These are phyloP conservation scores for Danielia reshetovae DNA, from an alignment of 805 yeast species.

Conservation along the genomic window DNA sequence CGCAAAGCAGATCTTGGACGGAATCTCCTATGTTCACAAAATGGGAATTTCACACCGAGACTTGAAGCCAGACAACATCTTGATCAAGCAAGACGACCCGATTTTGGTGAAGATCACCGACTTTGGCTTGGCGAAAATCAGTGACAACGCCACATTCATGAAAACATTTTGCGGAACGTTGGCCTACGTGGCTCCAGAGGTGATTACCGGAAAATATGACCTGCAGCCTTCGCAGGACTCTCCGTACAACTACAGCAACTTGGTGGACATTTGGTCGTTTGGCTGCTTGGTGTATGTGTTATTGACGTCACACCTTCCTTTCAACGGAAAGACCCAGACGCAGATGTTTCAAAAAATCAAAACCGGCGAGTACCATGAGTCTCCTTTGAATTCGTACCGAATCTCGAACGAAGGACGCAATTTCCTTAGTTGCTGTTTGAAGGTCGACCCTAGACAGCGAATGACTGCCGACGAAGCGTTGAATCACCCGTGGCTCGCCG, in stretches of 20 bases:
- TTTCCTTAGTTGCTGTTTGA: slow-evolving; percentile 66
- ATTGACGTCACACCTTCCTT: slow-evolving; percentile 89
- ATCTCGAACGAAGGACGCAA: slow-evolving; percentile 67
- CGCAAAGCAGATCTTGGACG: slow-evolving; percentile 76
- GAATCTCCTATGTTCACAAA: slow-evolving; percentile 82
- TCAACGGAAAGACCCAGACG: slow-evolving; percentile 88
- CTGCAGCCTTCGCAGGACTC: slow-evolving; percentile 25
- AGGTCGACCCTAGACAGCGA: slow-evolving; percentile 71
- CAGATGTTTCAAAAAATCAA: slow-evolving; percentile 74
- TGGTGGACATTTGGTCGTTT: slow-evolving; percentile 96
- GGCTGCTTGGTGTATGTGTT: slow-evolving; percentile 93
- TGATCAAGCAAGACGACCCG: slow-evolving; percentile 88
- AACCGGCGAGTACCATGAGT: slow-evolving; percentile 74
- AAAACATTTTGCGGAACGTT: slow-evolving; percentile 97
- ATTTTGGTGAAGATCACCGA: slow-evolving; percentile 91
- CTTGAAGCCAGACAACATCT: slow-evolving; percentile 91
- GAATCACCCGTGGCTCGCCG: slow-evolving; percentile 74
- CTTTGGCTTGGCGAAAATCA: slow-evolving; percentile 91
- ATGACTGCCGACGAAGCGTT: slow-evolving; percentile 75
- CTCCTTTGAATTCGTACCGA: slow-evolving; percentile 62
- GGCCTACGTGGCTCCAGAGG: slow-evolving; percentile 97
- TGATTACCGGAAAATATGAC: slow-evolving; percentile 56
- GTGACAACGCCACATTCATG: slow-evolving; percentile 80
- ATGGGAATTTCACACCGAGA: slow-evolving; percentile 95
- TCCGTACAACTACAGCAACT: slow-evolving; percentile 59